phyloP scores from a whole-genome alignment of 2,329 filamentous ascomycete species.

The Aspergillus hortae region DNA sequence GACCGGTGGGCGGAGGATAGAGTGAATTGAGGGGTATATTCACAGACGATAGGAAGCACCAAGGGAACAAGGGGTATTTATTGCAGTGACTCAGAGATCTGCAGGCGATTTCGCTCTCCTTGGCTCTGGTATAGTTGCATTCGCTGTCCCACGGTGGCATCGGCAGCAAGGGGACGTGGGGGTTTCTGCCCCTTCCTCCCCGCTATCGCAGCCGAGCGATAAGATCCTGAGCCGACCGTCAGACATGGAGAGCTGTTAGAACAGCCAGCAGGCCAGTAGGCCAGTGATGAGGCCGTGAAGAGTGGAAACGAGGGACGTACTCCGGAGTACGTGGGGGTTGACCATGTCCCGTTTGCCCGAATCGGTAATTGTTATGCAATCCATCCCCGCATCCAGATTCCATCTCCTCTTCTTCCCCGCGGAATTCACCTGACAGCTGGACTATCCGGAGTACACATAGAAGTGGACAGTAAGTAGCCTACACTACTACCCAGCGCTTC shows the following conservation, averaged over 20 bases:
- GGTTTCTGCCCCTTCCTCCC: neutral
- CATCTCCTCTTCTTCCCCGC: no score
- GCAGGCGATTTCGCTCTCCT: neutral
- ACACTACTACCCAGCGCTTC: no score
- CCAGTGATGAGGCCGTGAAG: no score
- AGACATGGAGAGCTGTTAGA: no score
- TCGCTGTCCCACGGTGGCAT: neutral
- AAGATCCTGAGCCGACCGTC: no score
- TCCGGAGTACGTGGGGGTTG: neutral
- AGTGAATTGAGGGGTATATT: neutral
- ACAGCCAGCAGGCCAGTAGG: no score
- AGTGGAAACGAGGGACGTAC: neutral
- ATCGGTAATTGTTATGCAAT: no score
- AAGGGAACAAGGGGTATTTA: neutral
- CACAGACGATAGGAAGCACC: neutral
- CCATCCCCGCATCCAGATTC: no score
- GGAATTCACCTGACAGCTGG: neutral
- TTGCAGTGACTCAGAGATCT: neutral
- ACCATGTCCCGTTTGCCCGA: neutral
- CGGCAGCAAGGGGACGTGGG: neutral
- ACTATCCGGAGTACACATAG: no score
- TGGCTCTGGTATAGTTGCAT: neutral
- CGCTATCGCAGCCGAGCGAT: neutral
- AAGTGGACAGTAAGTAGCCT: no score
- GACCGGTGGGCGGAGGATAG: neutral